Evolutionary conservation across 1,284 basidiomycete genomes (phyloP), one percentile per base, ranked within the genome.

Genomic region (Austropuccinia psidii): DNA sequence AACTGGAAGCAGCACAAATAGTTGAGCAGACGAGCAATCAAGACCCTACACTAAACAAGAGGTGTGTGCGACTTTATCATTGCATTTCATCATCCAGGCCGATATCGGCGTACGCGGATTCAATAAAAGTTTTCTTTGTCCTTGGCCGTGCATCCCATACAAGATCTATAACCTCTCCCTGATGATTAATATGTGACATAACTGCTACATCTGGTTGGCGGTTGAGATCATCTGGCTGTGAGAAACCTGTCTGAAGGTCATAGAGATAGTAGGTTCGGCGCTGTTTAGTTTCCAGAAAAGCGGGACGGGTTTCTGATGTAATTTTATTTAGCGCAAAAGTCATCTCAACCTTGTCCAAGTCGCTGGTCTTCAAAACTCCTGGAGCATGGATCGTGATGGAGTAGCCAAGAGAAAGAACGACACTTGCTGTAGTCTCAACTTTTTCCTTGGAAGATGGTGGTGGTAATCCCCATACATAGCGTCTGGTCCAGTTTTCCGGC

Each of bases 251-350:
- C 8, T 75, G 68, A 0, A 78, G 75, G 29, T 70, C 67, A 9
- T 76, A 73, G 58, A 78, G 37, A 64, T 78, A 78, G 70, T 78
- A 78, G 2, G 77, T 78, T 5, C 75, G 75, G 50, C 77, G 77
- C 24, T 78, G 76, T 50, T 70, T 60, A 4, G 47, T 74, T 54
- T 78, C 77, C 4, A 76, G 75, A 7, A 73, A 69, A 4, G 75
- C 75, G 4, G 75, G 72, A 1, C 77, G 73, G 31, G 75, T 77
- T 24, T 75, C 75, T 43, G 76, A 76, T 64, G 67, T 70, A 8
- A 78, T 76, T 24, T 77, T 76, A 67, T 76, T 76, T 31, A 77
- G 75, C 24, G 76, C 77, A 73, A 76, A 77, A 73, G 77, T 77
- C 43, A 76, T 76, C 50, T 78, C 76, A 27, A 77, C 76, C 75